Conservation (phyloP, 176 grass and related monocot species). For the Oryza meridionalis region DNA sequence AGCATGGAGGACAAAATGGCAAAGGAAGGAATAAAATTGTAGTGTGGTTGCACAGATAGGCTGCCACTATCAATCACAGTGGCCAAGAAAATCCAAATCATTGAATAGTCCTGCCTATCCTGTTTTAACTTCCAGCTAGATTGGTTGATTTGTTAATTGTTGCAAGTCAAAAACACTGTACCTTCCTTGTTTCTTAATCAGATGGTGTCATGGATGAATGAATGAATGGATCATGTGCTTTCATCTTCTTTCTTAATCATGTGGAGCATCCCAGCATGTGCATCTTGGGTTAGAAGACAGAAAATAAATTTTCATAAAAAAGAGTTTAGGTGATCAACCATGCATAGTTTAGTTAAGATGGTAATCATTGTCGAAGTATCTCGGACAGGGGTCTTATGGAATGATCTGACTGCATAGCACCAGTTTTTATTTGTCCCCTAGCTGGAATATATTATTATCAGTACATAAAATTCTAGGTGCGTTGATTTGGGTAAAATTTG, state of each 20-base stretch:
- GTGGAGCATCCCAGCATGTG: conserved; percentile 17
- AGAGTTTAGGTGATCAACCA: conserved; percentile 28
- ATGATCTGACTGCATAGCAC: conserved; percentile 14
- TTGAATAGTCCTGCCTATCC: conserved; percentile 23
- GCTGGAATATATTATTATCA: neutral
- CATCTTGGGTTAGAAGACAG: neutral
- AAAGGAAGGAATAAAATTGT: neutral
- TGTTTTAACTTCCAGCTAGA: neutral
- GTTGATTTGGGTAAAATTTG: neutral
- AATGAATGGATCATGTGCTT: neutral
- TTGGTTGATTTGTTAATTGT: neutral
- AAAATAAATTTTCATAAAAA: neutral
- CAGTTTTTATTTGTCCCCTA: neutral
- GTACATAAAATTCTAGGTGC: neutral
- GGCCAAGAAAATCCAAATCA: conserved; percentile 32
- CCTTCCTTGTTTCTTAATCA: neutral
- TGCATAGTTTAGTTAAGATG: conserved; percentile 11
- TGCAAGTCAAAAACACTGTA: neutral
- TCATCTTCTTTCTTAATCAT: conserved; percentile 9
- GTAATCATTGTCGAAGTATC: neutral
- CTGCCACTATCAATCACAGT: conserved; percentile 25
- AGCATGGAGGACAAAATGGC: conserved; percentile 5
- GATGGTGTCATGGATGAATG: neutral
- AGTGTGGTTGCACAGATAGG: conserved; percentile 14
- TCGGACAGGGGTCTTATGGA: neutral